Base-by-base conservation (phyloP, 179 eudicot species). In the Corrigiola litoralis region DNA sequence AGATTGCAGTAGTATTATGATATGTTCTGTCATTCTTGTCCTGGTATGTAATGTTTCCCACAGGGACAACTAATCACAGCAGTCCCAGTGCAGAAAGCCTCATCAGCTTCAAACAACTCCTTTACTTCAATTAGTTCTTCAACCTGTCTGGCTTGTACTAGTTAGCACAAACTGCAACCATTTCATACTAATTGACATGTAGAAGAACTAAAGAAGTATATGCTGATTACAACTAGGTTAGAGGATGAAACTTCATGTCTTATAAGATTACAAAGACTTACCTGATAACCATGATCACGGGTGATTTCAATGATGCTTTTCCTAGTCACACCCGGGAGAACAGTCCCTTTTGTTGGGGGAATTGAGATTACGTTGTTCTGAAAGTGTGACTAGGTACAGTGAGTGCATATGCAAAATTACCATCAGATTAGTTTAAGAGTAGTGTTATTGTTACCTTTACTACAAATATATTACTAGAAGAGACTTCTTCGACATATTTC, bases 21-120 rank as follows among this genome's bases (percentile, higher is more conserved):
- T n/a, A n/a, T n/a, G n/a, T n/a, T n/a, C n/a, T n/a, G n/a, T n/a
- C n/a, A n/a, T n/a, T 84, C 69, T 75, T 78, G 46, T 70, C 81
- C 54, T 81, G 68, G 69, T 87, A 87, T 27, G 96, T 81, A 27
- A 92, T 69, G 67, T 83, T 85, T 6, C 96, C 95, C 0, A 92
- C 90, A 1, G 89, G 79, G 37, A 81, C 77, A 58, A 89, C 71
- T 24, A n/a, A 77, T 83, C 5, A 87, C 92, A 11, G 95, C 98
- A 33, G 95, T 92, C 57, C 96, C 95, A 0, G 96, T 90, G 77
- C 96, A 85, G 67, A 92, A 92, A 65, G 80, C 90, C 76, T 92
- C 90, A 24, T 89, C 96, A 8, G 83, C 95, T 31, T 78, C 75
- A 4, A 84, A 46, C 72, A 92, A 51, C 72, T 92, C 96, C 14